Evolutionary conservation across 352 stramenopile species (phyloP).

Genomic region (Lagenidium sp.): DNA sequence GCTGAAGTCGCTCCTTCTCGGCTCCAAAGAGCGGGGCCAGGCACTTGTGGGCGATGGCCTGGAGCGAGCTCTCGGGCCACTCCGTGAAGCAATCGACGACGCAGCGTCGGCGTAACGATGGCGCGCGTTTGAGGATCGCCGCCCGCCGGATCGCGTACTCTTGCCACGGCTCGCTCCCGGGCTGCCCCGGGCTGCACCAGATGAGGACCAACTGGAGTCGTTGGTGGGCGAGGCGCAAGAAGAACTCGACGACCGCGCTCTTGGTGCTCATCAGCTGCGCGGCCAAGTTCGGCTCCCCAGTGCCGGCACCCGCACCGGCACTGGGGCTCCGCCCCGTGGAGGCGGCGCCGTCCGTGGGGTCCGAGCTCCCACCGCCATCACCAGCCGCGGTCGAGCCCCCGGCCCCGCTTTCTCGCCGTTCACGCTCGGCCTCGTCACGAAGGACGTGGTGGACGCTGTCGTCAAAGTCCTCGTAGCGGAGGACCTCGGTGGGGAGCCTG

Average conservation of each 20-base stretch:
- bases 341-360: too few relatives aligned
- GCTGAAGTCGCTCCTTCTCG: constrained; percentile 17
- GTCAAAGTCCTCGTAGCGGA: constrained; percentile 47
- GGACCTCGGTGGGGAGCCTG: constrained; percentile 24
- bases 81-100: constrained; percentile 27
- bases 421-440: constrained; percentile 17
- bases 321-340: background rate
- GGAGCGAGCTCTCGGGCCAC: constrained; percentile 34
- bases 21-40: constrained; percentile 8
- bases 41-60: constrained; percentile 35
- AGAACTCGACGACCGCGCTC: constrained; percentile 30
- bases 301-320: too few relatives aligned
- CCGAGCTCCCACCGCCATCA: too few relatives aligned
- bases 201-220: constrained; percentile 46
- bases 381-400: background rate
- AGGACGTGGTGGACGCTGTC: constrained; percentile 26
- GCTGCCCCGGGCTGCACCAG: background rate
- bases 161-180: too few relatives aligned
- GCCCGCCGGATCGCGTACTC: constrained; percentile 2
- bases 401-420: constrained; percentile 2
- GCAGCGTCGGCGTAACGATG: constrained; percentile 30
- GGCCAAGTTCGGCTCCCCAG: too few relatives aligned
- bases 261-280: constrained; percentile 28
- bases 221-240: constrained; percentile 26
- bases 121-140: constrained; percentile 26